Base-by-base conservation (phyloP, 192 early-diverging fungal genomes). In the Lobosporangium transversale region DNA sequence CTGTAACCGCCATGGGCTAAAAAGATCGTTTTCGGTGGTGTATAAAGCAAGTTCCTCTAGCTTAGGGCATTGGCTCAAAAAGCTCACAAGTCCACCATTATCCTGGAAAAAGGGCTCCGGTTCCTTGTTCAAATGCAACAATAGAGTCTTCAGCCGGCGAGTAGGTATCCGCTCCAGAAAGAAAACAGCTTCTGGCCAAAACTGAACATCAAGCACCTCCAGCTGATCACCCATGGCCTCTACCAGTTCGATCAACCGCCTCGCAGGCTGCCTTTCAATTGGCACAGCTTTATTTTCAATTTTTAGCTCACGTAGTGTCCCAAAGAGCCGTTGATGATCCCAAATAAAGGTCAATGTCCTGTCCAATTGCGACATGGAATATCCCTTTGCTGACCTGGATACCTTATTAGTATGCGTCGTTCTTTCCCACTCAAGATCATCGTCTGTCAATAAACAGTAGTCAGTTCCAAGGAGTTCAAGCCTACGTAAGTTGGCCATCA, bases 141-240 rank as follows among this genome's bases (percentile, higher is more conserved):
- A 49, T 20, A 76, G 36, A 4, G 27, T 43, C 36, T 24, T 66
- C 2, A 76, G 52, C 12, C 51, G 45, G 11, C 21, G 24, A 9
- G 55, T 61, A 18, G 73, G 73, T 7, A 76, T 66, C 27, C 58
- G 33, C 23, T 76, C 73, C 53, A 76, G n/a, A 52, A 61, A 76
- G 15, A 55, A 36, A 4, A 76, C 59, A 12, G 64, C 73, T 6
- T 62, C 64, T 0, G 73, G 73, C 73, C 73, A 76, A 20, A 36
- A 27, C 15, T 62, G 73, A 15, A 52, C 73, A 15, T 76, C 73
- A 8, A 76, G 47, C 0, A 58, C 58, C 30, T 76, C 64, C 4
- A 76, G 33, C 3, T n/a, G 52, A 48, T 76, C 73, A 3, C 73
- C 73, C 64, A 76, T 76, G 0, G 59, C 73, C 59, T 76, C 73